Base-by-base conservation (phyloP, 2,329 filamentous ascomycete species). In the Calonectria leucothoes region DNA sequence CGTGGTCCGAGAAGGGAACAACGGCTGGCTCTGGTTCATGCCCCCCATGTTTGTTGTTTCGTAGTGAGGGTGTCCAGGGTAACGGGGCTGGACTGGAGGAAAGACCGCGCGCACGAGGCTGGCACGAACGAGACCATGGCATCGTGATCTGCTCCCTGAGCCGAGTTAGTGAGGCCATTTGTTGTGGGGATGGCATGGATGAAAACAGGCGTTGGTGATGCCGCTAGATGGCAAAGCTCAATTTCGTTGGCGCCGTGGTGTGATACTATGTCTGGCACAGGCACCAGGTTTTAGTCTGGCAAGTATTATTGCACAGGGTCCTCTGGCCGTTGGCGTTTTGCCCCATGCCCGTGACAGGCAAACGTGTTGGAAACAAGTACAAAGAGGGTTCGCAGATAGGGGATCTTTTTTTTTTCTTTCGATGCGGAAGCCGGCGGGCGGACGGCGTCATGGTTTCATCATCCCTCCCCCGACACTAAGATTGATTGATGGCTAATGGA, bases 111-210 rank as follows among this genome's bases (percentile, higher is more conserved):
- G n/a, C 45, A 33, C 23, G 42, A 51, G 33, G 59, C 55, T 48
- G 55, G 45, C 23, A 42, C 48, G 31, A 23, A 52, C 15, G 51
- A 42, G 33, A 35, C 37, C 14, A 35, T 31, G 27, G 49, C 25
- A 64, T 45, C 57, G 57, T 64, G 67, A 63, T 49, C 45, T 63
- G 25, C 11, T 55, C 33, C 37, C 31, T n/a, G 33, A 29, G 25
- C 48, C 52, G 42, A 69, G 55, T 57, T 23, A 37, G 66, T 64
- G 57, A 70, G 67, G 57, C 67, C 67, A 70, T 63, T 37, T 39
- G 55, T 20, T 59, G 67, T 70, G 67, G 67, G 57, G 67, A 64
- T 70, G 35, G 29, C 67, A 70, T 70, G 67, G 67, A 64, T 70
- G 35, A 45, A 64, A 31, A 45, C 49, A 37, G 35, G 57, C 35